These are phyloP conservation scores for Cladophialophora immunda DNA, from an alignment of 2,329 filamentous ascomycete species.

Conservation along the genomic window DNA sequence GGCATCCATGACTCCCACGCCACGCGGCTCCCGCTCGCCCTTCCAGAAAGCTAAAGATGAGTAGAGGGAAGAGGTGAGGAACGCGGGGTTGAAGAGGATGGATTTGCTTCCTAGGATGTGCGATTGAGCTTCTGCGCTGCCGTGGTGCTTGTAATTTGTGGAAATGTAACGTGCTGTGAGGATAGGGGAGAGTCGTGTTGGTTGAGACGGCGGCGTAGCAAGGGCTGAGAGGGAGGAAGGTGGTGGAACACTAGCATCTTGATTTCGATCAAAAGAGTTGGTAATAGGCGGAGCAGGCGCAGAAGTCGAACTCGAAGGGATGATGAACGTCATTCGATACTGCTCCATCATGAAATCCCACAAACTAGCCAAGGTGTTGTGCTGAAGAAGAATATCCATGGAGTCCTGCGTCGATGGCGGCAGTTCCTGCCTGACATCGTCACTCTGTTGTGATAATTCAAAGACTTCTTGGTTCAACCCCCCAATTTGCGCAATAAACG, in stretches of 20 bases:
- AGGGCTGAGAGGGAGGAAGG: slow-evolving; percentile 46
- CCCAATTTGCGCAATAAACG: slow-evolving; percentile 78
- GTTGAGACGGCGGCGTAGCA: slow-evolving; percentile 46
- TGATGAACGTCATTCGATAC: slow-evolving; percentile 61
- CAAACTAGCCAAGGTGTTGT: slow-evolving; percentile 67
- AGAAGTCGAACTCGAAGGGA: slow-evolving; percentile 31
- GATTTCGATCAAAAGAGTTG: neutral
- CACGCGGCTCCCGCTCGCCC: slow-evolving; percentile 74
- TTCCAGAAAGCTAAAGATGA: slow-evolving; percentile 88
- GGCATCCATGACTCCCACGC: slow-evolving; percentile 83
- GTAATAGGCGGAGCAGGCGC: slow-evolving; percentile 44
- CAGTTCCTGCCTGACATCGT: slow-evolving; percentile 25
- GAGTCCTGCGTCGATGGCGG: slow-evolving; percentile 49
- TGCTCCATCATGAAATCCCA: slow-evolving; percentile 72
- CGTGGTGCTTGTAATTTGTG: slow-evolving; percentile 41
- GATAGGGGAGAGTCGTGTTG: slow-evolving; percentile 54
- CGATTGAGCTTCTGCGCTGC: slow-evolving; percentile 28
- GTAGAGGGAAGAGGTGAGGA: slow-evolving; percentile 71
- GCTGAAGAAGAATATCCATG: slow-evolving; percentile 61
- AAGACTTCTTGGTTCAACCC: slow-evolving; percentile 73
- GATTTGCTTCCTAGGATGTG: slow-evolving; percentile 62
- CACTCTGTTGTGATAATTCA: slow-evolving; percentile 51
- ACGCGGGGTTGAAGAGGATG: slow-evolving; percentile 71
- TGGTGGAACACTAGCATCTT: slow-evolving; percentile 29
- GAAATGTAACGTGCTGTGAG: slow-evolving; percentile 56